Base-by-base conservation (phyloP, 2,329 filamentous ascomycete genomes). In the Sporothrix dimorphospora region DNA sequence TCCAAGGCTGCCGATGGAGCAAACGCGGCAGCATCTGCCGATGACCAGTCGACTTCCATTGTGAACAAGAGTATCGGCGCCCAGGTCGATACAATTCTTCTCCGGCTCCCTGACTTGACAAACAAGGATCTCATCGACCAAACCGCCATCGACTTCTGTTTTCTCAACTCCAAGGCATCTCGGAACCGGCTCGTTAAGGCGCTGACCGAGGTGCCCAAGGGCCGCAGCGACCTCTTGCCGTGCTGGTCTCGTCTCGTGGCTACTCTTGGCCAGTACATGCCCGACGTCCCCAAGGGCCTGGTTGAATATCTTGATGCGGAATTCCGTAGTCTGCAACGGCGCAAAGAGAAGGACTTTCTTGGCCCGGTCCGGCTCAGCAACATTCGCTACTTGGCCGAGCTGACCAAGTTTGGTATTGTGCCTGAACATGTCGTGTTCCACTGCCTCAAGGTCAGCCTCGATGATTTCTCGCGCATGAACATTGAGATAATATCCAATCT, bases 371-470 rank as follows among this genome's bases (percentile, higher is more conserved):
- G 96, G 57, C 91, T 97, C 76, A 91, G 92, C 81, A 98, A 98
- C 79, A 94, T 98, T 75, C 93, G 97, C n/a, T 99, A 99, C 80
- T 89, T 99, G 68, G 94, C 96, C 8, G 96, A 99, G 81, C 83
- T 99, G 79, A 99, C 96, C 73, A 99, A 99, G 79, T 99, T 99
- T 78, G 95, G 96, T 42, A 94, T 98, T 42, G 96, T 99, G 9
- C 96, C 97, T 0, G 96, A 99, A 81, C 96, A 99, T 81, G 95
- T 99, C 75, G 97, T 99, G 70, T 99, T 99, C 79, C 96, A 99
- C 79, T 99, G 96, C 79, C 89, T 99, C 77, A 99, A 98, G 81
- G 95, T 99, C 80, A 97, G 95, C 76, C 84, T 99, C 38, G 96
- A 99, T 78, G 96, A 99, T 78, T 99, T 99, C 79, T 98, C 96